Evolutionary conservation across 2,329 filamentous ascomycete genomes (phyloP), one percentile per base, ranked within the genome.

Genomic region (Penicillium sp.): DNA sequence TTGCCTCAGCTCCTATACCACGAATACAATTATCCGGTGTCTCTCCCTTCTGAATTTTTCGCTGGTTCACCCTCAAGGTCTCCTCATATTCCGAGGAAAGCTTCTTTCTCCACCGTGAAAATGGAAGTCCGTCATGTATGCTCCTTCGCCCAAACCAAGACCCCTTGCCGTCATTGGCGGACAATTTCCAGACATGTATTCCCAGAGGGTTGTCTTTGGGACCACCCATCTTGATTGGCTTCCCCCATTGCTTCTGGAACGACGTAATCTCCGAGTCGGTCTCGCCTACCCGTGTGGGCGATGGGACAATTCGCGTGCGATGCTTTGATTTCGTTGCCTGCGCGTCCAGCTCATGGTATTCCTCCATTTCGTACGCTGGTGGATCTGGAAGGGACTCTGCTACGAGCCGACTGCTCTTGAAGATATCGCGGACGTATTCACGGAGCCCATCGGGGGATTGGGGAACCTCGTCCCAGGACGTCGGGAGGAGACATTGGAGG

Each of bases 71-170:
- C 70, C 87, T 87, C 74, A 96, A 79, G 16, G 89, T 92, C 76
- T 93, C 90, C 0, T 84, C 82, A 74, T 97, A 95, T 79, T 98
- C 94, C 25, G 83, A 82, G 73, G 90, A 83, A 71, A 97, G 84
- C 3, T 89, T 92, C 54, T 82, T 82, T 79, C 88, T 90, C 88
- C 92, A 96, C 72, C 86, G 88, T 22, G 85, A 84, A 74, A 96
- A 97, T 0, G 87, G 82, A 22, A 96, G 75, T 0, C 89, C 91
- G 68, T 90, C 87, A 71, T 97, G 93, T 22, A 96, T 82, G 73
- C 92, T 96, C 52, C 90, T 83, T 58, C 94, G 82, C 26, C 92
- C 92, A 76, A 97, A 98, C 94, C 94, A 98, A 7, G 90, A 84
- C 2, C 93, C 94, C 65, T 89, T 89, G 40, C 92, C 88, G 75